A percentile compares a stretch with the other conserved stretches of the same genome.
Evolutionary conservation across 148 eudicot genomes (phyloP).

Genomic region (Selenicereus undatus): DNA sequence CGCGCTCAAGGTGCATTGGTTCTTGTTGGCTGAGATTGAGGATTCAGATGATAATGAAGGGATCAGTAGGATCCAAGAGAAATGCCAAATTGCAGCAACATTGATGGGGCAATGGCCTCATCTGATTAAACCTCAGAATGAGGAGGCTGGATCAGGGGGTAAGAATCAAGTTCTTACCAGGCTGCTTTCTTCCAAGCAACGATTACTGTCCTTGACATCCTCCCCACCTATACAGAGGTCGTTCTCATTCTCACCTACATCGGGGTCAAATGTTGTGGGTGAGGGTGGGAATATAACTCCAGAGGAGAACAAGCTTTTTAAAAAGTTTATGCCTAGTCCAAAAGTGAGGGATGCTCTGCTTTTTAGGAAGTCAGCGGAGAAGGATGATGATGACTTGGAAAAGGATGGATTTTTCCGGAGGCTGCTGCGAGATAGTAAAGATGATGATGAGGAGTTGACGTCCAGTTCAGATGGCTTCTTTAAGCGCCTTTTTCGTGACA

Average conservation of each 20-base stretch:
- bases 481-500: constrained; percentile 88
- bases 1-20: constrained; percentile 95
- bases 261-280: constrained; percentile 49
- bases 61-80: constrained; percentile 93
- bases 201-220: constrained; percentile 68
- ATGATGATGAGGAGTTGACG: constrained; percentile 71
- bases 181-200: constrained; percentile 74
- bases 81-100: constrained; percentile 92
- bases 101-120: constrained; percentile 95
- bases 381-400: constrained; percentile 75
- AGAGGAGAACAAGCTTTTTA: constrained; percentile 74
- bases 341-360: constrained; percentile 74
- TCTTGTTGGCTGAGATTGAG: constrained; percentile 94
- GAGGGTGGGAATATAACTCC: constrained; percentile 61
- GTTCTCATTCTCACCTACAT: constrained; percentile 50
- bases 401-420: constrained; percentile 91
- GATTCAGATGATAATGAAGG: constrained; percentile 95
- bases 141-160: constrained; percentile 40
- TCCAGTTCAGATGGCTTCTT: constrained; percentile 90
- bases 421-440: constrained; percentile 67
- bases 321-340: constrained; percentile 76
- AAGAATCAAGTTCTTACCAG: constrained; percentile 80
- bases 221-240: constrained; percentile 70
- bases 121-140: constrained; percentile 64
- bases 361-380: constrained; percentile 81